These are phyloP conservation scores for Neonectria coccinea DNA, from an alignment of 2,329 filamentous ascomycete genomes.

Conservation along the genomic window DNA sequence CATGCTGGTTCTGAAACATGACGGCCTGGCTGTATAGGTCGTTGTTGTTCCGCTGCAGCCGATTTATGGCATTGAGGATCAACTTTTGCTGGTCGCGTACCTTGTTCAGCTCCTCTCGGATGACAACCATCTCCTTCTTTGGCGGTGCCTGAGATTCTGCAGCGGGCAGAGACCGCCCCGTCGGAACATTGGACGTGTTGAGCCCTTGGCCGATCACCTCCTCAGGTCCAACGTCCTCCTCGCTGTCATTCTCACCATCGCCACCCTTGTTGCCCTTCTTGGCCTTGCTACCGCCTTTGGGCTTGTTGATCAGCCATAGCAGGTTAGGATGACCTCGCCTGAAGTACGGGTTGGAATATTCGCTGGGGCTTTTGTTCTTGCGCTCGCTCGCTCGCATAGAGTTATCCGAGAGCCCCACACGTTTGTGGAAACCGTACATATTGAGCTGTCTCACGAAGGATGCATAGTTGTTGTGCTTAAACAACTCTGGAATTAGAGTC, in stretches of 20 bases:
- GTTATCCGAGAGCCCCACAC: constrained; percentile 92
- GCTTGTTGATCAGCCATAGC: constrained; percentile 96
- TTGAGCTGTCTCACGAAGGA: constrained; percentile 96
- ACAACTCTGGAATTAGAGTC: constrained; percentile 94
- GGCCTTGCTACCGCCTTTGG: constrained; percentile 76
- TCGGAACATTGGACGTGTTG: constrained; percentile 35
- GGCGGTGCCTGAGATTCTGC: constrained; percentile 63
- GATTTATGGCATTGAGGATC: constrained; percentile 84
- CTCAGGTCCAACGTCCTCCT: constrained; percentile 60
- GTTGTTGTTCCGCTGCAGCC: constrained; percentile 86
- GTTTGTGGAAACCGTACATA: constrained; percentile 99
- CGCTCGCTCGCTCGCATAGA: constrained; percentile 97
- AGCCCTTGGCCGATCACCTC: constrained; percentile 50
- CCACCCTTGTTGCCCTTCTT: constrained; percentile 71
- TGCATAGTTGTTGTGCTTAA: constrained; percentile 99
- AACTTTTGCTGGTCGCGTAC: constrained; percentile 88
- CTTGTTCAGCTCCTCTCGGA: constrained; percentile 83
- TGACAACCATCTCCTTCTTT: constrained; percentile 79
- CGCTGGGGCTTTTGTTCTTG: constrained; percentile 97
- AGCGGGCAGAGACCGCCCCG: constrained; percentile 53
- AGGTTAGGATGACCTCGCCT: constrained; percentile 92
- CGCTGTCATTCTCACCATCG: constrained; percentile 79
- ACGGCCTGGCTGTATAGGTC: constrained; percentile 89
- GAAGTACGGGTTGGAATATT: constrained; percentile 98
- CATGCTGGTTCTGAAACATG: constrained; percentile 90